Conservation (phyloP, 2,329 filamentous ascomycete species). For the Pseudogymnoascus sp. region DNA sequence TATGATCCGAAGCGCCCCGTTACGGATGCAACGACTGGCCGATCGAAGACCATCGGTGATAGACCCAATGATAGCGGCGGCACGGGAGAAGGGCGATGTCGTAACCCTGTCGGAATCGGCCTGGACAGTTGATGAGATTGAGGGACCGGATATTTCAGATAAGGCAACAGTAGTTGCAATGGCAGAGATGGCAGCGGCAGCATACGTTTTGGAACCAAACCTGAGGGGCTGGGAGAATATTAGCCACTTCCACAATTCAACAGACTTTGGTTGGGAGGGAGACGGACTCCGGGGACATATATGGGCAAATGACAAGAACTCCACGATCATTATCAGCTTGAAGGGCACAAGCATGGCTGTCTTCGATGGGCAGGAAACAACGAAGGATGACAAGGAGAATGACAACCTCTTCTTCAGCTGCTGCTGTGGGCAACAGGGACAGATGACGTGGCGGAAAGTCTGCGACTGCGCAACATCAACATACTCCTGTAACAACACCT, state of each 20-base stretch:
- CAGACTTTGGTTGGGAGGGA: slow-evolving; percentile 84
- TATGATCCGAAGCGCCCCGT: slow-evolving; percentile 54
- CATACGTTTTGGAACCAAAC: slow-evolving; percentile 67
- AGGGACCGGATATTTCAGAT: slow-evolving; percentile 72
- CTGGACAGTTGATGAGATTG: slow-evolving; percentile 70
- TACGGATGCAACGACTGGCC: slow-evolving; percentile 71
- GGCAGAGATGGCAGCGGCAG: slow-evolving; percentile 77
- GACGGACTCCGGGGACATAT: slow-evolving; percentile 90
- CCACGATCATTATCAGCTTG: slow-evolving; percentile 81
- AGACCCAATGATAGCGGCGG: slow-evolving; percentile 68
- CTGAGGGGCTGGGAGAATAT: slow-evolving; percentile 75
- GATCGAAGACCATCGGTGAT: slow-evolving; percentile 72
- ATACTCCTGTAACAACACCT: slow-evolving; percentile 89
- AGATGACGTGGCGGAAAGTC: slow-evolving; percentile 82
- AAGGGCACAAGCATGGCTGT: slow-evolving; percentile 88
- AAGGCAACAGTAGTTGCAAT: slow-evolving; percentile 74
- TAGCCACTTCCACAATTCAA: slow-evolving; percentile 71
- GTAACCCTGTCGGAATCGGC: slow-evolving; percentile 63
- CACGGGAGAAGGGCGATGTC: slow-evolving; percentile 60
- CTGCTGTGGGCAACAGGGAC: slow-evolving; percentile 90
- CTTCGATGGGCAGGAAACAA: slow-evolving; percentile 95
- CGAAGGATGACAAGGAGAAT: slow-evolving; percentile 94
- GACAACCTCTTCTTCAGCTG: slow-evolving; percentile 98
- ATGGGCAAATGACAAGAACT: slow-evolving; percentile 78
- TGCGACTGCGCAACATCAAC: slow-evolving; percentile 86